A percentile compares a stretch with the other conserved stretches of the same genome.
These are phyloP conservation scores for Debaryomyces nepalensis DNA, from an alignment of 1,139 yeast genomes.

Conservation along the genomic window DNA sequence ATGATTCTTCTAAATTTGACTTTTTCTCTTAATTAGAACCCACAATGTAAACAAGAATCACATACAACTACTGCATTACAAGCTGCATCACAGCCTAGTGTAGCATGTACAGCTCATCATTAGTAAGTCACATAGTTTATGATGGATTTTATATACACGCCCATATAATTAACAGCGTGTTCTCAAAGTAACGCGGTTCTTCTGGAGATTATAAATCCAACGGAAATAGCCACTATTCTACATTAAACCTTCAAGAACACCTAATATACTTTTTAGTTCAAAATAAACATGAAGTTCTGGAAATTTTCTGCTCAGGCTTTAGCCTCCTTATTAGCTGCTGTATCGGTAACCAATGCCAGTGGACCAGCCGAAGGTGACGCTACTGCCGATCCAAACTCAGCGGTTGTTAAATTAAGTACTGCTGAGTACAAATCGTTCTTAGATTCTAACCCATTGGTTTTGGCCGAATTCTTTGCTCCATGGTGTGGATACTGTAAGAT, in stretches of 20 bases:
- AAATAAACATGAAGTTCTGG: conserved; percentile 44
- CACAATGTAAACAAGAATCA: too few relatives aligned
- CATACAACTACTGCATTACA: not conserved
- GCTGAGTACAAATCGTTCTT: conserved; percentile 67
- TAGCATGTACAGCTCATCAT: too few relatives aligned
- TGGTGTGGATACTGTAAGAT: conserved; percentile 99
- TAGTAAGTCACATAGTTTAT: not conserved
- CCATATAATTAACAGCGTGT: conserved; percentile 11
- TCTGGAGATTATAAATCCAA: conserved; percentile 5
- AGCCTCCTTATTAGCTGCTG: conserved; percentile 45
- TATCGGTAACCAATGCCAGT: conserved; percentile 37
- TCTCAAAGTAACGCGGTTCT: conserved; percentile 11
- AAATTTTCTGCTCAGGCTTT: conserved; percentile 43
- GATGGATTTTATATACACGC: conserved; percentile 5
- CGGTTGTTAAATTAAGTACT: conserved; percentile 77
- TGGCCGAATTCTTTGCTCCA: conserved; percentile 97
- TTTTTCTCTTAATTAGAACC: too few relatives aligned
- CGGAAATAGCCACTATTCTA: not conserved
- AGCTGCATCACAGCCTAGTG: too few relatives aligned
- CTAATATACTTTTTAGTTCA: not conserved
- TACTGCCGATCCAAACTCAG: conserved; percentile 79
- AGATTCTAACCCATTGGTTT: conserved; percentile 72
- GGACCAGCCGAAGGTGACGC: conserved; percentile 62
- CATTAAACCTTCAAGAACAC: not conserved
- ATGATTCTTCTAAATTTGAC: too few relatives aligned